A percentile compares a stretch with the other conserved stretches of the same genome.
Evolutionary conservation across 139 green algal species (phyloP).

Genomic region (Haematococcus sp.): DNA sequence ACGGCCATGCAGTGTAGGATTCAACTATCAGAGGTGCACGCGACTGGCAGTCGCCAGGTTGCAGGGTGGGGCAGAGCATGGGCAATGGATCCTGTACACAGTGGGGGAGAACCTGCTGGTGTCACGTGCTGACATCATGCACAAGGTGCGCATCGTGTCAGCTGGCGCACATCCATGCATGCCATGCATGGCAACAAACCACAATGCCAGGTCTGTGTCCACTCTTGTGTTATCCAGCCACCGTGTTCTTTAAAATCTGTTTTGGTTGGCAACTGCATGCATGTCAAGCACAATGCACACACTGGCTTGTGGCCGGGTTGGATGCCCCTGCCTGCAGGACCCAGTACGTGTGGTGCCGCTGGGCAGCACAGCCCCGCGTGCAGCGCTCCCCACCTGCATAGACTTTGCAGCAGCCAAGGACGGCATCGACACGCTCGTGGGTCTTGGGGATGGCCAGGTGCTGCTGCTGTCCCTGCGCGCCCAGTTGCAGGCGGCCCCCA

Average conservation of each 20-base stretch:
- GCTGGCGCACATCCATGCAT: too few species aligned
- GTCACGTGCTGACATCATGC: conserved; percentile 1
- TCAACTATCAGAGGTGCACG: conserved; percentile 33
- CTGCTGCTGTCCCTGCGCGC: conserved; percentile 54
- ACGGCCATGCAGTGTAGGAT: conserved; percentile 30
- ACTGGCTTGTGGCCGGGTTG: too few species aligned
- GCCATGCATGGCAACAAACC: too few species aligned
- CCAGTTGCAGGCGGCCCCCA: conserved; percentile 40
- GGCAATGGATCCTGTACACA: conserved; percentile 58
- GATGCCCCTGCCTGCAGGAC: neutral
- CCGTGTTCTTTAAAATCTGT: too few species aligned
- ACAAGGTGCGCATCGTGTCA: conserved; percentile 9
- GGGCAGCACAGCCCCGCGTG: neutral
- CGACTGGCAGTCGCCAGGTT: conserved; percentile 44
- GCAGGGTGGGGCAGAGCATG: conserved; percentile 35
- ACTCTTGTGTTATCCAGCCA: too few species aligned
- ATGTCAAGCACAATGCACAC: neutral
- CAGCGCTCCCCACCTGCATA: conserved; percentile 54
- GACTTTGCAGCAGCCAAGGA: conserved; percentile 45
- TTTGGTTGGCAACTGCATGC: too few species aligned
- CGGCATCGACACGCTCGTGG: conserved; percentile 64
- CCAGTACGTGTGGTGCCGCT: conserved; percentile 2
- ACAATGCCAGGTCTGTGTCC: too few species aligned
- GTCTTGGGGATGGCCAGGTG: conserved; percentile 66
- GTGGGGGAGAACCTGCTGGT: conserved; percentile 22